These are phyloP conservation scores for Pholiota microspora DNA, from an alignment of 768 basidiomycete species.

Conservation along the genomic window DNA sequence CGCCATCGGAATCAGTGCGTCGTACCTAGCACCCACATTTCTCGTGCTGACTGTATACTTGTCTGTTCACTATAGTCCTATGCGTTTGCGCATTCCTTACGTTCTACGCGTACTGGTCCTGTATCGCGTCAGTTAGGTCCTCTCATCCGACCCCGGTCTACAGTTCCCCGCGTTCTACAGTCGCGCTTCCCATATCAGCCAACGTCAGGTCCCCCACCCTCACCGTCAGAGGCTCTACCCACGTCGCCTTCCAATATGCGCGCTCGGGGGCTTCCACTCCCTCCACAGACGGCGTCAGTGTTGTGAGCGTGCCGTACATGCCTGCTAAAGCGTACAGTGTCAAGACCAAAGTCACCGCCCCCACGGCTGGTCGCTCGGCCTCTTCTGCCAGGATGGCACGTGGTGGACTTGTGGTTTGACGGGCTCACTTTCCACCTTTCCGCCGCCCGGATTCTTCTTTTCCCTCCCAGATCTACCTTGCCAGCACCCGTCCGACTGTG, in stretches of 20 bases:
- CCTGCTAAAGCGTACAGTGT: neutral
- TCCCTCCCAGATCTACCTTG: too few species aligned
- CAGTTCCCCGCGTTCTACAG: neutral
- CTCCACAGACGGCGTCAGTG: neutral
- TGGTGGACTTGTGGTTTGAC: neutral
- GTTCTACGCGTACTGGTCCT: conserved; percentile 9
- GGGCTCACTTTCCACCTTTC: too few species aligned
- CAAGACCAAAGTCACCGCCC: neutral
- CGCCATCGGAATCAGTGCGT: conserved; percentile 13
- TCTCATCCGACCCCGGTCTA: neutral
- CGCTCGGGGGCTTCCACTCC: neutral
- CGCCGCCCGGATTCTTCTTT: too few species aligned
- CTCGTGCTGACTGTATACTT: neutral
- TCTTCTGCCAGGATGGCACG: neutral
- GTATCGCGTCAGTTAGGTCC: neutral
- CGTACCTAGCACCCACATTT: neutral
- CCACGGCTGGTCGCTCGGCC: neutral
- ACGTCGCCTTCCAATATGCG: neutral
- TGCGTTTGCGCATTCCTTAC: conserved; percentile 1
- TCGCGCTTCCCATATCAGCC: neutral
- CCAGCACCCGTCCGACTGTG: too few species aligned
- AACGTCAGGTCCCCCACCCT: neutral
- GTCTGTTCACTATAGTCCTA: conserved; percentile 2
- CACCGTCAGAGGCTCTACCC: too few species aligned
- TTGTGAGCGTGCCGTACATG: neutral